Conservation (phyloP, 2,329 filamentous ascomycete species). For the Pyricularia pennisetigena region DNA sequence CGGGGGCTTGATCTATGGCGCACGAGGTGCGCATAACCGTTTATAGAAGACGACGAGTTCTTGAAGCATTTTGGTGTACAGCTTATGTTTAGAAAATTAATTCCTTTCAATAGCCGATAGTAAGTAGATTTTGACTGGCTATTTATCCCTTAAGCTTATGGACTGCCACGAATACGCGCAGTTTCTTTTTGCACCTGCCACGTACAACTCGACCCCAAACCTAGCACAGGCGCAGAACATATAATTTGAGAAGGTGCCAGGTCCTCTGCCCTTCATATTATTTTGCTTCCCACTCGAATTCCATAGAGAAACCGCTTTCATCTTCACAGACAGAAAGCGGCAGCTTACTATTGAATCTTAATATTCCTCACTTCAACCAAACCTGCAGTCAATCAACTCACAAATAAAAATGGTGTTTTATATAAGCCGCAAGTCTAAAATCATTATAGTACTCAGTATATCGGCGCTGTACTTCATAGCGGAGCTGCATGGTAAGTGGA, state of each 20-base stretch:
- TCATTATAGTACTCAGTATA: slow-evolving; percentile 36
- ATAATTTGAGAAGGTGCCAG: not conserved
- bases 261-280: not conserved
- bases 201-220: not conserved
- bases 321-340: not conserved
- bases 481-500: slow-evolving; percentile 35
- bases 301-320: not conserved
- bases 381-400: not conserved
- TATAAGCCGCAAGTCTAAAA: slow-evolving; percentile 31
- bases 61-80: no score
- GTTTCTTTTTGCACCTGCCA: not conserved
- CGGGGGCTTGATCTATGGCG: no score
- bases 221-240: not conserved
- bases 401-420: slow-evolving; percentile 24
- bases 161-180: no score
- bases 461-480: slow-evolving; percentile 40
- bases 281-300: not conserved
- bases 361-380: not conserved
- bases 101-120: no score
- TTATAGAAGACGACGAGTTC: no score
- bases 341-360: not conserved
- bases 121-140: no score
- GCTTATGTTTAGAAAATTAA: no score
- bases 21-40: no score
- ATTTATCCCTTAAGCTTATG: no score